Evolutionary conservation across 2,329 filamentous ascomycete genomes (phyloP), one percentile per base, ranked within the genome.

Genomic region (Macrophomina phaseolina): DNA sequence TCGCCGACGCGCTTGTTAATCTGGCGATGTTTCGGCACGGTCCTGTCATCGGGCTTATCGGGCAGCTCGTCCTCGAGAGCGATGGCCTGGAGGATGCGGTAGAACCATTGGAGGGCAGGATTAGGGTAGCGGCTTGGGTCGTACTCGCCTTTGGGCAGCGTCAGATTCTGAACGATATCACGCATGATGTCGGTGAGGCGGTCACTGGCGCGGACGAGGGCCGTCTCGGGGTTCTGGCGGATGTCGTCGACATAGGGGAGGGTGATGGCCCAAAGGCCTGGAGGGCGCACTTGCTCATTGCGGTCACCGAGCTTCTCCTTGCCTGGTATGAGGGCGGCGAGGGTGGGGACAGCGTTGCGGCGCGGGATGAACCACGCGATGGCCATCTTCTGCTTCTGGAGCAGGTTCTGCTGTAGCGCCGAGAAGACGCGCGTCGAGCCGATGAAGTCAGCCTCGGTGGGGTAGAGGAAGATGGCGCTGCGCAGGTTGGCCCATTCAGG

Each of bases 351-450:
- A 0, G 92, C 90, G 73, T 97, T 97, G 45, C 85, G 83, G 23
- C 95, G 90, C 2, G 93, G 85, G 58, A 98, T 89, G 73, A 92
- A 95, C 95, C 95, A 99, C 0, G 91, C 92, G 9, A 99, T 80
- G 1, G 87, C 95, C 73, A 97, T 87, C 74, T 94, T 97, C 61
- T 93, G 84, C 58, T 90, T 88, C 65, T 88, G 87, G 4, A 94
- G 80, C 1, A 99, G 84, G 75, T 97, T 98, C 73, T 93, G 90
- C 81, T 96, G 93, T 28, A 99, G 81, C 0, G 95, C 93, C 2
- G 94, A 90, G 76, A 98, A 99, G 2, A 97, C 93, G 7, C 95
- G 89, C 0, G 93, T 96, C 1, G 94, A 98, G 23, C 95, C 95
- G 32, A 97, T 86, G 72, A 89, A 97, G 69, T 92, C 91, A 69